These are phyloP conservation scores for Skeletonema marinoi DNA, from an alignment of 108 stramenopile genomes.

Conservation along the genomic window DNA sequence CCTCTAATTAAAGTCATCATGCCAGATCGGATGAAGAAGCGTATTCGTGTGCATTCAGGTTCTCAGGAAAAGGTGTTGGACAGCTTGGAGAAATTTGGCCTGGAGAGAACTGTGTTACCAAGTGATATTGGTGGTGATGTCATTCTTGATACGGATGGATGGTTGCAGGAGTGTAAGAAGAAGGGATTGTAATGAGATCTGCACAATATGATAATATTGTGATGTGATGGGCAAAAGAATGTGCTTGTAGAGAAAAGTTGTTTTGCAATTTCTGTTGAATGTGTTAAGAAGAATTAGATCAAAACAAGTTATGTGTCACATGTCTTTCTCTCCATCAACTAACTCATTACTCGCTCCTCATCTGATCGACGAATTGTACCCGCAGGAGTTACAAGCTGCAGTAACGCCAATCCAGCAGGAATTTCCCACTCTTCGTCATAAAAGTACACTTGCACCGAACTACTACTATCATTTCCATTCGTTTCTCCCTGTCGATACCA, in stretches of 20 bases:
- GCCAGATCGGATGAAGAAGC: conserved; percentile 50
- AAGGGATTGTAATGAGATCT: conserved; percentile 1
- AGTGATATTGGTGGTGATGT: conserved; percentile 56
- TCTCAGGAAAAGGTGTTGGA: conserved; percentile 49
- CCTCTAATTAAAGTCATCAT: conserved; percentile 58
- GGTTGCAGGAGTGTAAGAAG: conserved; percentile 32
- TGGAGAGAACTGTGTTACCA: conserved; percentile 45
- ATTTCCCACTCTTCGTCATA: conserved; percentile 86
- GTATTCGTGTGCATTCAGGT: conserved; percentile 55
- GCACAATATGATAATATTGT: neutral
- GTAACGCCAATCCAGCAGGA: conserved; percentile 64
- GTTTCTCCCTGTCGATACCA: conserved; percentile 54
- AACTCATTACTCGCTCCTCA: neutral
- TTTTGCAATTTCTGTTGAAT: neutral
- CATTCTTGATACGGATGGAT: conserved; percentile 30
- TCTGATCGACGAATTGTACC: conserved; percentile 40
- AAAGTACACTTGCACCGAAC: conserved; percentile 56
- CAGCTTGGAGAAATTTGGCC: conserved; percentile 47
- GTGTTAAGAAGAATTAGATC: neutral
- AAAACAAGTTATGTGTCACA: neutral
- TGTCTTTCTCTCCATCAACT: neutral
- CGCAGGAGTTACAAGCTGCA: conserved; percentile 72
- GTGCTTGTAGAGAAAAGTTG: neutral
- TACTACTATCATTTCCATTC: neutral
- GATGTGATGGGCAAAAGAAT: neutral